A percentile compares a stretch with the other conserved stretches of the same genome.
Evolutionary conservation across 495 filamentous ascomycete genomes (phyloP).

Genomic region (Neurospora sp.): DNA sequence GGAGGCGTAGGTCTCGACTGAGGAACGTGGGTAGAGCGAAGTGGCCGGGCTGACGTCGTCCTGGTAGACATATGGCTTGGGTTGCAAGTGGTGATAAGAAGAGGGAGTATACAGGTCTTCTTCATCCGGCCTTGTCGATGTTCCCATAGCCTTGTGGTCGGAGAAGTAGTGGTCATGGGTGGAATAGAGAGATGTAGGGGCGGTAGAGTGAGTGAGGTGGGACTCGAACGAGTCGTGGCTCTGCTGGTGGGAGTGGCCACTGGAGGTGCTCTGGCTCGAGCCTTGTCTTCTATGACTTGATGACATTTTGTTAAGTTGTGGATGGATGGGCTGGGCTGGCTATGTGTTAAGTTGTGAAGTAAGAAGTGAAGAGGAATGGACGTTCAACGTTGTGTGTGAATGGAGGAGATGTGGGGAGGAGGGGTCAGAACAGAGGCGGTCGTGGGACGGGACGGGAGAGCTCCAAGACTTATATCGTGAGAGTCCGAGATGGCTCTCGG

Average conservation of each 20-base stretch:
- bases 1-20: slow-evolving; percentile 73
- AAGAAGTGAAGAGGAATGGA: slow-evolving; percentile 1
- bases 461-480: background rate
- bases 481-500: background rate
- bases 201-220: slow-evolving; percentile 43
- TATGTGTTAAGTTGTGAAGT: background rate
- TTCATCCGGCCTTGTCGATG: slow-evolving; percentile 16
- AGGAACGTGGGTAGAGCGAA: slow-evolving; percentile 48
- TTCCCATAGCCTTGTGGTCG: slow-evolving; percentile 25
- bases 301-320: slow-evolving; percentile 14
- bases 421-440: slow-evolving; percentile 7
- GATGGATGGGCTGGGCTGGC: background rate
- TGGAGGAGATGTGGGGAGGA: slow-evolving; percentile 1
- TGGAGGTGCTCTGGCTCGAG: slow-evolving; percentile 38
- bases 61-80: slow-evolving; percentile 23
- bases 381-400: slow-evolving; percentile 1
- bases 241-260: slow-evolving; percentile 43
- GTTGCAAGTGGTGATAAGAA: background rate
- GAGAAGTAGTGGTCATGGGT: slow-evolving; percentile 39
- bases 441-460: background rate
- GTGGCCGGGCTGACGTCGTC: slow-evolving; percentile 38
- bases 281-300: slow-evolving; percentile 16
- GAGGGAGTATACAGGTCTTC: background rate
- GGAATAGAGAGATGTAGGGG: slow-evolving; percentile 50
- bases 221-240: slow-evolving; percentile 57